A percentile compares a stretch with the other conserved stretches of the same genome.
Conservation (phyloP, 169 alveolate genomes). For the Babesia sp. region DNA sequence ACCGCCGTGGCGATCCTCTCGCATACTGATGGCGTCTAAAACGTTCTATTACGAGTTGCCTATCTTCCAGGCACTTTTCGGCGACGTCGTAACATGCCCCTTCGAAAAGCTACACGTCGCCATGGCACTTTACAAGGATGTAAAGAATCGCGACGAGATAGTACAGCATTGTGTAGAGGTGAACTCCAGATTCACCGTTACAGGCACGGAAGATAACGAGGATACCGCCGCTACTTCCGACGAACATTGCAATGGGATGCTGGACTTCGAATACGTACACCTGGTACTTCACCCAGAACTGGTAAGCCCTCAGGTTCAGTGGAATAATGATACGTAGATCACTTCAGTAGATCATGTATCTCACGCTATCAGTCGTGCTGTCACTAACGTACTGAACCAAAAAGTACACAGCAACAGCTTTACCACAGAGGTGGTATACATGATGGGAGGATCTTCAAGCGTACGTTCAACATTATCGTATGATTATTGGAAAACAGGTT, state of each 20-base stretch:
- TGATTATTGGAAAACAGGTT: slow-evolving; percentile 10
- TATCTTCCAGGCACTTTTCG: slow-evolving; percentile 18
- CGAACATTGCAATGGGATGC: not conserved
- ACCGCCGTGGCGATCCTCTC: not conserved
- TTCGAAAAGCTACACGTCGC: slow-evolving; percentile 46
- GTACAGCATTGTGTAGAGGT: slow-evolving; percentile 31
- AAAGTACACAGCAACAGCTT: slow-evolving; percentile 44
- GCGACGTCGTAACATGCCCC: slow-evolving; percentile 4
- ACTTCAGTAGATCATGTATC: slow-evolving; percentile 50
- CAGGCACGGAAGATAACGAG: not conserved
- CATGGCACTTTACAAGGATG: slow-evolving; percentile 36
- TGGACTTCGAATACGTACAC: slow-evolving; percentile 35
- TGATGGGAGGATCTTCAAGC: slow-evolving; percentile 61
- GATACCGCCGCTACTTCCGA: not conserved
- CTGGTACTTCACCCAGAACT: slow-evolving; percentile 44
- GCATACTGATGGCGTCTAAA: not conserved
- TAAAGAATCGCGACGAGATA: slow-evolving; percentile 35
- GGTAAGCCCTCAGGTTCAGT: too few species aligned
- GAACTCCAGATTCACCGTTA: not conserved
- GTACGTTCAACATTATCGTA: slow-evolving; percentile 6
- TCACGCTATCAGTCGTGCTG: slow-evolving; percentile 50
- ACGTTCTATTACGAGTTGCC: slow-evolving; percentile 17
- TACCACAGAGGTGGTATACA: slow-evolving; percentile 54
- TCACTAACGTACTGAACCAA: slow-evolving; percentile 46
- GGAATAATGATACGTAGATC: not conserved